Conservation (phyloP, 768 basidiomycete genomes). For the Mycena kentingensis region DNA sequence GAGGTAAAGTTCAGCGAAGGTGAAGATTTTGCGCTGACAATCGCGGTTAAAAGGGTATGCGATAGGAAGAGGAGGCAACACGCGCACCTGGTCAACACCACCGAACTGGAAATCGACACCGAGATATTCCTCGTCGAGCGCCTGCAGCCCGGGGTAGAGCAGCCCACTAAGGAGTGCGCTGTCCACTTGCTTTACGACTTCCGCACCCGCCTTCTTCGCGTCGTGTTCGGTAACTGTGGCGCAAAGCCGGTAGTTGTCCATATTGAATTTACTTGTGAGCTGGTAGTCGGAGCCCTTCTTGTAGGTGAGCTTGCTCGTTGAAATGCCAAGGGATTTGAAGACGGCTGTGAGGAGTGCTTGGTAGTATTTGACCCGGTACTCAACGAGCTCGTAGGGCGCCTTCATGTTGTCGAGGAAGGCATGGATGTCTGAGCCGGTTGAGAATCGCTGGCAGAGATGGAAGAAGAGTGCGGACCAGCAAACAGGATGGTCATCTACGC, state of each 20-base stretch:
- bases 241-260: conserved; percentile 92
- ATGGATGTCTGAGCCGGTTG: conserved; percentile 68
- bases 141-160: conserved; percentile 95
- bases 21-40: conserved; percentile 94
- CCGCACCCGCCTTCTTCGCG: conserved; percentile 96
- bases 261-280: conserved; percentile 85
- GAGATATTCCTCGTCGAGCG: conserved; percentile 96
- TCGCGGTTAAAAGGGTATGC: background rate
- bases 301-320: conserved; percentile 79
- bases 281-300: conserved; percentile 93
- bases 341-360: conserved; percentile 77
- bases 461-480: background rate
- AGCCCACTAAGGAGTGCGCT: conserved; percentile 88
- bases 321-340: conserved; percentile 87
- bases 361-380: conserved; percentile 89
- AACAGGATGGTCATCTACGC: background rate
- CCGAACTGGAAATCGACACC: conserved; percentile 97
- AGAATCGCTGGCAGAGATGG: background rate
- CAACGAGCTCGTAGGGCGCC: conserved; percentile 90
- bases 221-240: conserved; percentile 96
- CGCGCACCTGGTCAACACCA: conserved; percentile 88
- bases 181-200: conserved; percentile 97
- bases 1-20: conserved; percentile 95
- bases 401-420: conserved; percentile 98
- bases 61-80: background rate